A percentile compares a stretch with the other conserved stretches of the same genome.
These are phyloP conservation scores for Phaeosphaeriaceae sp. DNA, from an alignment of 2,329 filamentous ascomycete genomes.

Conservation along the genomic window DNA sequence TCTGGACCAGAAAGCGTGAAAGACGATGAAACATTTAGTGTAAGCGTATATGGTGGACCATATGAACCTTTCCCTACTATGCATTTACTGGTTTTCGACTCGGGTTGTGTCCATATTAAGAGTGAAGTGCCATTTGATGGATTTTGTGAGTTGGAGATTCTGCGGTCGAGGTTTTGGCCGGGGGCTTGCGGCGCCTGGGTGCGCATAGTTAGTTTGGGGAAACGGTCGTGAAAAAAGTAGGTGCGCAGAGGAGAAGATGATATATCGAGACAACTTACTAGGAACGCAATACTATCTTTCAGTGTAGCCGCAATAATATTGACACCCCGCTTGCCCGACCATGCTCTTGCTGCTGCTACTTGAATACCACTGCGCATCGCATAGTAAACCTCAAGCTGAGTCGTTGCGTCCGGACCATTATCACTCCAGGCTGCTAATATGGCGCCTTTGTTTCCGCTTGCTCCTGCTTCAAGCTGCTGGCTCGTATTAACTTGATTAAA, in stretches of 20 bases:
- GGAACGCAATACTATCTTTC: constrained; percentile 45
- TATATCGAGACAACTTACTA: constrained; percentile 19
- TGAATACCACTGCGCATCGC: constrained; percentile 55
- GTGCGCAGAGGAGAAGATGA: background rate
- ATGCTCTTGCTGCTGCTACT: constrained; percentile 51
- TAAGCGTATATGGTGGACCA: constrained; percentile 56
- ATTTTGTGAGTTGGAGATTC: constrained; percentile 18
- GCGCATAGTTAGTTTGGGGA: too few relatives aligned
- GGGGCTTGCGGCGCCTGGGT: constrained; percentile 45
- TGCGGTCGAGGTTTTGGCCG: constrained; percentile 54
- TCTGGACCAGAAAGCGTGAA: constrained; percentile 56
- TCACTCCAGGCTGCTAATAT: constrained; percentile 57
- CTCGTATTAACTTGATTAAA: constrained; percentile 54
- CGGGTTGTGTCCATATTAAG: constrained; percentile 40
- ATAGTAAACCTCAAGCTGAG: constrained; percentile 57
- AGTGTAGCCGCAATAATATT: constrained; percentile 36
- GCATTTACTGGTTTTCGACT: background rate
- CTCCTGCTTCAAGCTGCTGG: constrained; percentile 44
- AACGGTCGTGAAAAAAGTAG: background rate
- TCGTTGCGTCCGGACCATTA: constrained; percentile 57
- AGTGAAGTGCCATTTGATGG: constrained; percentile 21
- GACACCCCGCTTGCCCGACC: constrained; percentile 50
- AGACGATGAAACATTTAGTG: constrained; percentile 46
- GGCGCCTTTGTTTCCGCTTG: constrained; percentile 42
- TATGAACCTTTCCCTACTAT: constrained; percentile 47